phyloP scores from a whole-genome alignment of 768 basidiomycete species.

The Kwoniella sp. region DNA sequence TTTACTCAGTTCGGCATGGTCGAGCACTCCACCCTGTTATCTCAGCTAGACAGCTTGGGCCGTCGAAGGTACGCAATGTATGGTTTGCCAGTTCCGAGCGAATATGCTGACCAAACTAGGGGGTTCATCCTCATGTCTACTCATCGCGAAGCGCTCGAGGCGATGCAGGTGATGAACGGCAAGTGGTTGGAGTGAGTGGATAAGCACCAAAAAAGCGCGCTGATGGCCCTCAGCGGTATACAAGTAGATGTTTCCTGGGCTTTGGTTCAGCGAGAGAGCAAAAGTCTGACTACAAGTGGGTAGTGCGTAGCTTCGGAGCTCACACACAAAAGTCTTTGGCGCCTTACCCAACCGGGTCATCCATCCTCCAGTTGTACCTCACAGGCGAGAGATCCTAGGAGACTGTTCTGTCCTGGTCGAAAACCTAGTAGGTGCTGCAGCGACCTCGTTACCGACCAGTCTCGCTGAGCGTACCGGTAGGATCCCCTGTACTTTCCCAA shows the following conservation, averaged over 20 bases:
- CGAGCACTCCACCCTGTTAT: conserved; percentile 35
- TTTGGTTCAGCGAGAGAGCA: conserved; percentile 32
- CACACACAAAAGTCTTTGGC: conserved; percentile 12
- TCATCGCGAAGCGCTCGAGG: conserved; percentile 30
- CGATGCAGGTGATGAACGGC: conserved; percentile 25
- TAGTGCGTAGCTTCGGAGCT: not conserved
- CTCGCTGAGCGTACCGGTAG: conserved; percentile 15
- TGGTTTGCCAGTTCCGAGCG: no score
- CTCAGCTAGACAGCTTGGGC: conserved; percentile 37
- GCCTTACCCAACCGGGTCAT: conserved; percentile 33
- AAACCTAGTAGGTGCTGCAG: conserved; percentile 24
- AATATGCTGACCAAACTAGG: no score
- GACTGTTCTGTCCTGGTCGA: conserved; percentile 34
- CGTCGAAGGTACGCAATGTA: conserved; percentile 29
- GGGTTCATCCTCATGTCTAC: conserved; percentile 41
- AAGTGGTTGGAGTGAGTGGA: conserved; percentile 30
- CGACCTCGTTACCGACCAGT: not conserved
- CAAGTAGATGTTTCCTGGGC: conserved; percentile 43
- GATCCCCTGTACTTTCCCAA: conserved; percentile 26
- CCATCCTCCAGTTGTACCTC: conserved; percentile 26
- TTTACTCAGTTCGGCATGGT: conserved; percentile 32
- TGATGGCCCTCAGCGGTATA: conserved; percentile 18
- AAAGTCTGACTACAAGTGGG: conserved; percentile 21
- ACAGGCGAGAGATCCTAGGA: conserved; percentile 10
- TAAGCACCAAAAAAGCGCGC: not conserved